phyloP scores from a whole-genome alignment of 805 yeast genomes.

The Myxozyma mucilagina region DNA sequence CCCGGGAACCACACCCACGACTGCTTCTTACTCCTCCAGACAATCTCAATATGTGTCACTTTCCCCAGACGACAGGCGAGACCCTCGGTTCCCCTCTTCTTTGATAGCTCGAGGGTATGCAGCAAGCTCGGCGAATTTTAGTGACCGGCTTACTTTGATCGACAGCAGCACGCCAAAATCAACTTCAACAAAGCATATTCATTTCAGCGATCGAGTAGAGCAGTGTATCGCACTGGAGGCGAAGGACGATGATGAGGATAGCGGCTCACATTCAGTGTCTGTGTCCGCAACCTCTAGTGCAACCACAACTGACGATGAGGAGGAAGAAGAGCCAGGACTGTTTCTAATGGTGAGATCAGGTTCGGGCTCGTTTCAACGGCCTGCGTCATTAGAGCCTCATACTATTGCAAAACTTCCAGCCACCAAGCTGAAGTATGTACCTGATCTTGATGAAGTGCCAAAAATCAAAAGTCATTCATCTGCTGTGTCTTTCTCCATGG shows the following conservation, averaged over 20 bases:
- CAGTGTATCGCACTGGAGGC: constrained; percentile 80
- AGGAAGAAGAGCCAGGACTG: constrained; percentile 69
- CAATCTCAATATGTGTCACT: not conserved
- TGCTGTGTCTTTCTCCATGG: constrained; percentile 24
- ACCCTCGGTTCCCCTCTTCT: constrained; percentile 24
- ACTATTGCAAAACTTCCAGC: constrained; percentile 83
- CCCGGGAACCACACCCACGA: constrained; percentile 29
- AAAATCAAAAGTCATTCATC: not conserved
- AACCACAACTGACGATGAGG: constrained; percentile 27
- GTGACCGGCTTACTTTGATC: constrained; percentile 20
- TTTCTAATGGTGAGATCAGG: constrained; percentile 55
- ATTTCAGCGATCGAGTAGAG: constrained; percentile 90
- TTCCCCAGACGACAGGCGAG: constrained; percentile 11
- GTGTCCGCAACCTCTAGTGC: constrained; percentile 8
- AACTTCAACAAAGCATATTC: constrained; percentile 60
- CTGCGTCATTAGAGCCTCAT: constrained; percentile 39
- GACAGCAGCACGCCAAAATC: constrained; percentile 3
- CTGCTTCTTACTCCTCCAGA: constrained; percentile 19
- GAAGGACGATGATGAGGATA: constrained; percentile 36
- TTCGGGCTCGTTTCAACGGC: constrained; percentile 39
- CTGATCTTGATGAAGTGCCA: constrained; percentile 39
- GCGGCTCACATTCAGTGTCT: constrained; percentile 1
- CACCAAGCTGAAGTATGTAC: constrained; percentile 77
- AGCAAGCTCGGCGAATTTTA: constrained; percentile 25
- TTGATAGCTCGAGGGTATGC: constrained; percentile 22